Evolutionary conservation across 106 monocot species (phyloP), one percentile per base, ranked within the genome.

Genomic region (Platanthera guangdongensis): DNA sequence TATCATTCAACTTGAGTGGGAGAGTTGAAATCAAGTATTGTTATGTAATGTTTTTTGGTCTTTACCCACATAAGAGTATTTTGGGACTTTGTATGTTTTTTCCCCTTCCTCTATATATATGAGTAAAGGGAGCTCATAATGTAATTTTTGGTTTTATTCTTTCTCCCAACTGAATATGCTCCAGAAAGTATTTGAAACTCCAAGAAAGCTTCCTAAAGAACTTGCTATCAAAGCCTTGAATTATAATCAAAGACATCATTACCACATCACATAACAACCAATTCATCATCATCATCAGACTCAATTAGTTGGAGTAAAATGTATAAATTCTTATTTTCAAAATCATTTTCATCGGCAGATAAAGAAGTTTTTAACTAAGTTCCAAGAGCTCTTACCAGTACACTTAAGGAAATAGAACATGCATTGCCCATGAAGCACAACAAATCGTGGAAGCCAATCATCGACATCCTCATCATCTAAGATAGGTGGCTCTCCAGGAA

Each of bases 401-500:
- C 90, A 90, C 75, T 90, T 90, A 18, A 91, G 85, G 80, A 87
- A 93, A 72, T 88, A 93, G 63, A 81, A 93, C 52, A 96, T 68
- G 75, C 85, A 93, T 51, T 88, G 84, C 8, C 90, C 93, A 57
- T 93, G 82, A 81, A 96, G 85, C 68, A 96, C 89, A 76, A 91
- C 89, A 87, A 96, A 95, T 13, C 88, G 90, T 6, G 92, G 90
- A 68, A 96, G 93, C 90, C 90, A 95, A 76, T 95, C 95, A 83
- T 95, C 88, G 77, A 93, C 77, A 48, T 95, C 93, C 5, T 28
- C 55, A 81, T 93, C 95, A 82, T 95, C 95, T 83, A 95, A 57
- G 18, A 95, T 89, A 51, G 95, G 95, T 73, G 93, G 95, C 78
- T 95, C 95, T 74, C 90, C 93, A 50, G 95, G 95, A 75, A 93